These are phyloP conservation scores for Candida sp. DNA, from an alignment of 1,139 yeast species.

Conservation along the genomic window DNA sequence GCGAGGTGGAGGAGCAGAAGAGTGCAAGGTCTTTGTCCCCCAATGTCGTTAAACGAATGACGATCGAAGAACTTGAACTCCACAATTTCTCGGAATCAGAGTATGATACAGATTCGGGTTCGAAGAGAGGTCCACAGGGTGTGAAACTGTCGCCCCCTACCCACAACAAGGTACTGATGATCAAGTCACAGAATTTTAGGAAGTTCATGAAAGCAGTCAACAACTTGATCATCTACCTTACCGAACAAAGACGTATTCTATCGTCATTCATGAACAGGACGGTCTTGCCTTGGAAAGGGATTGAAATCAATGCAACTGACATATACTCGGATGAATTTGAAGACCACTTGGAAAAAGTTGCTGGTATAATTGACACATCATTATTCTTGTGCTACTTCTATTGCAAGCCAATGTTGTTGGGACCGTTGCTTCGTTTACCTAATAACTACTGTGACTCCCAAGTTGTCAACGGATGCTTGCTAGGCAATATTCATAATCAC, in stretches of 20 bases:
- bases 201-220: constrained; percentile 49
- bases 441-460: constrained; percentile 74
- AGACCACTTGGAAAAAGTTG: constrained; percentile 27
- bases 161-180: constrained; percentile 15
- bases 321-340: constrained; percentile 30
- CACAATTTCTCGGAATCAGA: constrained; percentile 13
- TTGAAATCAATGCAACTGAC: constrained; percentile 42
- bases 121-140: constrained; percentile 12
- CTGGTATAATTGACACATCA: constrained; percentile 74
- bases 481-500: constrained; percentile 29
- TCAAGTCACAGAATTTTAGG: constrained; percentile 19
- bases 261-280: constrained; percentile 40
- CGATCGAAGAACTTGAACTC: constrained; percentile 28
- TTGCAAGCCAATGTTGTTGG: constrained; percentile 73
- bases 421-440: constrained; percentile 77
- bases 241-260: constrained; percentile 57
- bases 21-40: constrained; percentile 17
- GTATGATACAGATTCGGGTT: constrained; percentile 31
- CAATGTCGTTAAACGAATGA: constrained; percentile 31
- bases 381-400: constrained; percentile 75
- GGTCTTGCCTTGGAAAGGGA: constrained; percentile 48
- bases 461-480: constrained; percentile 61
- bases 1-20: constrained; percentile 1
- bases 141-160: constrained; percentile 13
- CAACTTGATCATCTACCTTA: constrained; percentile 57